Base-by-base conservation (phyloP, 352 stramenopile species). In the Elongisporangium undulatum region DNA sequence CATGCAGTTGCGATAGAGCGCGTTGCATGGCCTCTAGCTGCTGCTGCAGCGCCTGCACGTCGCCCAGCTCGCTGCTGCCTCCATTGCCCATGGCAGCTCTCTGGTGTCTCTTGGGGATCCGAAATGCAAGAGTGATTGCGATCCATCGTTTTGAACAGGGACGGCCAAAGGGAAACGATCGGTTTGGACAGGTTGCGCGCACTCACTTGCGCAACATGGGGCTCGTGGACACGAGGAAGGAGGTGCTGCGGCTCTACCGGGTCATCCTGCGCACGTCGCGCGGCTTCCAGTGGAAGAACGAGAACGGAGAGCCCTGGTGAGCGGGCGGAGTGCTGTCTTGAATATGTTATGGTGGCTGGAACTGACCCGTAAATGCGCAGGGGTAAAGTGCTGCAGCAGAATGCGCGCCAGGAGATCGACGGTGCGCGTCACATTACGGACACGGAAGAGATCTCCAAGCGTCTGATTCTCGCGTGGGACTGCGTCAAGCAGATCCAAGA, bases 341-440 rank as follows among this genome's bases (percentile, higher is more conserved):
- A 38, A n/a, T n/a, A n/a, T n/a, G n/a, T n/a, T n/a, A n/a, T 38
- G 9, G 5, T 1, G 6, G 5, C 26, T 38, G 26, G 26, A 20
- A 58, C 20, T 38, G 16, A 23, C 5, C 39, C 21, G 16, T 19
- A 8, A 13, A 22, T 17, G 54, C 3, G 4, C 63, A 86, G 76
- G 76, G 77, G 79, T 5, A 66, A 61, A n/a, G 67, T 92, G 20
- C 61, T 94, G 41, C 69, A 78, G 50, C 68, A 83, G 71, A 92
- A 91, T 49, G 82, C 78, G 41, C 85, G 85, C 51, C 80, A 84
- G 72, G 85, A 94, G 66, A 89, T 94, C 50, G 85, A 94, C 68
- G 64, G 85, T 62, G 79, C 85, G 61, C 82, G 85, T 60, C 72
- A 89, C 67, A 76, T 91, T 58, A 84, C 69, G 65, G 77, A 91